phyloP scores from a whole-genome alignment of 1,284 basidiomycete genomes.

The Microbotryum violaceum region DNA sequence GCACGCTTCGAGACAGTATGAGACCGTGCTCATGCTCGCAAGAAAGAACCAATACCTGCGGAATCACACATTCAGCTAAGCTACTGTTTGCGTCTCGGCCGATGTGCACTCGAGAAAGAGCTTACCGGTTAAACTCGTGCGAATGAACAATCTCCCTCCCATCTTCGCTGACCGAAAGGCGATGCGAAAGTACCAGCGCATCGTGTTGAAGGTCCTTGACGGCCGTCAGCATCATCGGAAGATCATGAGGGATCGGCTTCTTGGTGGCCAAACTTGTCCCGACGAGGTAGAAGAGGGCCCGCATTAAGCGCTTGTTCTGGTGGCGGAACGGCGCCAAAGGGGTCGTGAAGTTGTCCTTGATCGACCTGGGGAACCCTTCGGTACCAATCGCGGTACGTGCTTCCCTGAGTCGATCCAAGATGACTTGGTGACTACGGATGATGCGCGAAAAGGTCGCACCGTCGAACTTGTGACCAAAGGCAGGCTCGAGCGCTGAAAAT shows the following conservation, averaged over 20 bases:
- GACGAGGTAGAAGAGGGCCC: constrained; percentile 3
- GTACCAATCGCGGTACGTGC: constrained; percentile 35
- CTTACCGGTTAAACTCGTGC: constrained; percentile 34
- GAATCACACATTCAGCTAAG: constrained; percentile 10
- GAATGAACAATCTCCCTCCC: constrained; percentile 33
- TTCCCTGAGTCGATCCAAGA: constrained; percentile 36
- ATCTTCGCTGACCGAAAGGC: constrained; percentile 33
- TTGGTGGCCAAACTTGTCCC: constrained; percentile 17
- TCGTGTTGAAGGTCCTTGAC: constrained; percentile 37
- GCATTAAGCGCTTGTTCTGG: constrained; percentile 11
- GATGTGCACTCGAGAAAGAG: neutral
- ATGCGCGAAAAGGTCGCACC: constrained; percentile 30
- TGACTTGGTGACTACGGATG: constrained; percentile 35
- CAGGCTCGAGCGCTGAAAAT: constrained; percentile 27
- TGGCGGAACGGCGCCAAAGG: constrained; percentile 8
- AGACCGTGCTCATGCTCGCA: neutral
- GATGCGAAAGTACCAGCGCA: constrained; percentile 35
- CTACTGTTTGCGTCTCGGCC: neutral
- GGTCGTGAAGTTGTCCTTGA: constrained; percentile 31
- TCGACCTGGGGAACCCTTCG: constrained; percentile 31
- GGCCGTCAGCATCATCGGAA: constrained; percentile 28
- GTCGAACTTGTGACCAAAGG: constrained; percentile 31
- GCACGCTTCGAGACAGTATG: constrained; percentile 21
- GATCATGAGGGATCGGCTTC: constrained; percentile 31
- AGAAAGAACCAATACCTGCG: constrained; percentile 25